Percentiles rank a stretch among this genome's conserved stretches.
These are phyloP conservation scores for Zelopaecilomyces penicillatus DNA, from an alignment of 2,329 filamentous ascomycete species.

Conservation along the genomic window DNA sequence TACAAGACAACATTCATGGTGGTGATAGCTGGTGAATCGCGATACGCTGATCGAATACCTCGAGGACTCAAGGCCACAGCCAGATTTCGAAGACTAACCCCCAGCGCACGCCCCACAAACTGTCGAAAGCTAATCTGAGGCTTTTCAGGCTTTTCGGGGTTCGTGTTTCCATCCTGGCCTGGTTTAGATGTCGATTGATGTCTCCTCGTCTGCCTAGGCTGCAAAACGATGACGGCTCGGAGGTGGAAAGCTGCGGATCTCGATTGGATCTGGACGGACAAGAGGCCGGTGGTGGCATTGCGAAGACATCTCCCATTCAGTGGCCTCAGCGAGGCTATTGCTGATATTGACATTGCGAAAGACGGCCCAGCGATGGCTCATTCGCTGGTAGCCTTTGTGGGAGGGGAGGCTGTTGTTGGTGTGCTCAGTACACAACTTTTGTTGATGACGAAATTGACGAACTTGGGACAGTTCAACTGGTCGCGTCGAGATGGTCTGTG, in stretches of 20 bases:
- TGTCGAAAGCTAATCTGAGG: slow-evolving; percentile 25
- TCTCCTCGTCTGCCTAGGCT: slow-evolving; percentile 16
- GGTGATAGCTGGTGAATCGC: slow-evolving; percentile 23
- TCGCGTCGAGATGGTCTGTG: slow-evolving; percentile 9
- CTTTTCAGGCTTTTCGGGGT: slow-evolving; percentile 12
- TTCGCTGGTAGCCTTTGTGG: neutral
- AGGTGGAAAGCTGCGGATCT: slow-evolving; percentile 19
- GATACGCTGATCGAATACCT: slow-evolving; percentile 26
- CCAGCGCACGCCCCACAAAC: slow-evolving; percentile 21
- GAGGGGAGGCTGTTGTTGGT: neutral
- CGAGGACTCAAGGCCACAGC: slow-evolving; percentile 25
- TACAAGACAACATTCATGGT: slow-evolving; percentile 24
- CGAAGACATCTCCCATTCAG: slow-evolving; percentile 22
- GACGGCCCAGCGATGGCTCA: neutral
- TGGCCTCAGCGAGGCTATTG: slow-evolving; percentile 25
- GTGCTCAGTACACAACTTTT: neutral
- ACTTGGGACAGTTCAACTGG: neutral
- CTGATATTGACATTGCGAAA: slow-evolving; percentile 24
- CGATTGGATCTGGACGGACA: slow-evolving; percentile 25
- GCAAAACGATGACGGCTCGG: slow-evolving; percentile 21
- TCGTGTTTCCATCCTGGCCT: slow-evolving; percentile 9
- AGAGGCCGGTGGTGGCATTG: slow-evolving; percentile 19
- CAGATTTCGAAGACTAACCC: slow-evolving; percentile 26
- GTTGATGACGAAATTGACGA: slow-evolving; percentile 4
- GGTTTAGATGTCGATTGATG: slow-evolving; percentile 18